Conservation (phyloP, 495 filamentous ascomycete species). For the Bryoglossum gracile region DNA sequence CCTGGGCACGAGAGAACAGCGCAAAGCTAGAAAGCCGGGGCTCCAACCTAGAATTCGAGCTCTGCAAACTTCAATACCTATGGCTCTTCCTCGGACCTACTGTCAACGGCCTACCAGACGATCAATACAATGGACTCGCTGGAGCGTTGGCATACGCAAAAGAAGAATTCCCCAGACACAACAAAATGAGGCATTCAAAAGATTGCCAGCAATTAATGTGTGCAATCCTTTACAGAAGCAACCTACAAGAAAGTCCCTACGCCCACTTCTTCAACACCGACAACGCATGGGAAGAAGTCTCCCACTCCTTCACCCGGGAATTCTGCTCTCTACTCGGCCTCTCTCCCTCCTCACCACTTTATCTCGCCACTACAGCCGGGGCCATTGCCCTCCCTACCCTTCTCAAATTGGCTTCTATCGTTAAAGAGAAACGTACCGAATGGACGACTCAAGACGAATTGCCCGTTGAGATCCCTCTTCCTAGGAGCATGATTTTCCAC, state of each 20-base stretch:
- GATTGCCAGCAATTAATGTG: slow-evolving; percentile 73
- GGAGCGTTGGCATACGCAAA: slow-evolving; percentile 69
- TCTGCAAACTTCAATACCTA: slow-evolving; percentile 78
- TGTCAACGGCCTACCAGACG: slow-evolving; percentile 39
- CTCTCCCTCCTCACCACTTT: slow-evolving; percentile 81
- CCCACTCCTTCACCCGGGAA: slow-evolving; percentile 78
- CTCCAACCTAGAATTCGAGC: slow-evolving; percentile 90
- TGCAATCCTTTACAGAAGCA: slow-evolving; percentile 69
- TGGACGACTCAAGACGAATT: slow-evolving; percentile 91
- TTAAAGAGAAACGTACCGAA: slow-evolving; percentile 80
- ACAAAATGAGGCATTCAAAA: slow-evolving; percentile 58
- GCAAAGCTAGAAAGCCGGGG: slow-evolving; percentile 68
- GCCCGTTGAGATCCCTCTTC: slow-evolving; percentile 87
- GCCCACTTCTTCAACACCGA: slow-evolving; percentile 62
- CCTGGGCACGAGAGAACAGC: slow-evolving; percentile 71
- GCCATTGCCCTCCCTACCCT: slow-evolving; percentile 82
- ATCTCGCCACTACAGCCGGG: slow-evolving; percentile 85
- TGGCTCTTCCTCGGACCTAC: slow-evolving; percentile 60
- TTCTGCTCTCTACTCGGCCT: slow-evolving; percentile 90
- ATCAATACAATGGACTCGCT: slow-evolving; percentile 38
- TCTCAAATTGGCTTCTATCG: slow-evolving; percentile 73
- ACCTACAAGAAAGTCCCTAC: slow-evolving; percentile 67
- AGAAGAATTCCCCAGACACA: slow-evolving; percentile 50
- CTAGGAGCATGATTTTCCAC: slow-evolving; percentile 82
- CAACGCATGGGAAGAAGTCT: slow-evolving; percentile 70